A percentile compares a stretch with the other conserved stretches of the same genome.
Conservation (phyloP, 495 filamentous ascomycete species). For the Diplogelasinospora grovesii region DNA sequence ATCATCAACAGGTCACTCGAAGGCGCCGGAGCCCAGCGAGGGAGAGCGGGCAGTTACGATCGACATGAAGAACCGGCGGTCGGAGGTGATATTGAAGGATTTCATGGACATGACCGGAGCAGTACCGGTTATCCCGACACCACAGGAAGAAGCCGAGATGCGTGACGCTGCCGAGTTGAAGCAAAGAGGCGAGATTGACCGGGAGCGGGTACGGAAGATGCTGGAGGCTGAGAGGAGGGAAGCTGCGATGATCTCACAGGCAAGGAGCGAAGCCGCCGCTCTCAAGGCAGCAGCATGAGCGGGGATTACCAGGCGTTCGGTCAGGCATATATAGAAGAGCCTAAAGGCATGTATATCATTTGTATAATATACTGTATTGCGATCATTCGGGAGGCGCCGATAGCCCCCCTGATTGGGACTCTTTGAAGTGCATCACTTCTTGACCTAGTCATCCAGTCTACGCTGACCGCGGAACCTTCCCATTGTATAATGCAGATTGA, state of each 20-base stretch:
- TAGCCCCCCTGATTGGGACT: neutral
- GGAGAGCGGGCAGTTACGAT: conserved; percentile 46
- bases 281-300: conserved; percentile 17
- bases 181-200: conserved; percentile 46
- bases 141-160: conserved; percentile 55
- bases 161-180: conserved; percentile 52
- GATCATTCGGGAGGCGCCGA: neutral
- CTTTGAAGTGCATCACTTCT: neutral
- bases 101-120: conserved; percentile 67
- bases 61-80: conserved; percentile 56
- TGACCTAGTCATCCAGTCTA: neutral
- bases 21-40: conserved; percentile 35
- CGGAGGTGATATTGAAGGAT: conserved; percentile 58
- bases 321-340: conserved; percentile 1
- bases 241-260: conserved; percentile 36
- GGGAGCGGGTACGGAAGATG: conserved; percentile 52
- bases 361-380: conserved; percentile 16
- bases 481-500: no score
- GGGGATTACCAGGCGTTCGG: neutral
- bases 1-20: conserved; percentile 28
- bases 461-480: no score
- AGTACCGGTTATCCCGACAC: conserved; percentile 48
- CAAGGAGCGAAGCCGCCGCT: conserved; percentile 24
- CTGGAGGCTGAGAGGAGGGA: conserved; percentile 59
- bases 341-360: conserved; percentile 23